Evolutionary conservation across 148 eudicot species (phyloP), one percentile per base, ranked within the genome.

Genomic region (Silene uniflora): DNA sequence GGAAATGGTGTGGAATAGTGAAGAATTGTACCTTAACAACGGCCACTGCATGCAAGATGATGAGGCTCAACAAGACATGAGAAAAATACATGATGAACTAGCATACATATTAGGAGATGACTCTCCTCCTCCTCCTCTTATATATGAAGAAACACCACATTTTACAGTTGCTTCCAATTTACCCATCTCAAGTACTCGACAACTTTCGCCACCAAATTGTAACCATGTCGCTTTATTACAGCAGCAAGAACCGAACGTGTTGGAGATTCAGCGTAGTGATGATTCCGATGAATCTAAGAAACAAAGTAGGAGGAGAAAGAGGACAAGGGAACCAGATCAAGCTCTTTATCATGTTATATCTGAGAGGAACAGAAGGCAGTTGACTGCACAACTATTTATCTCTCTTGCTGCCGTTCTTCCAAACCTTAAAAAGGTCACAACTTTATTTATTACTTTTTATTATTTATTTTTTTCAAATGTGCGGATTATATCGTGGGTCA

Each of bases 401-500:
- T 47, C 80, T 64, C 72, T 78, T 5, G 72, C 80, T 52, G 76
- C 80, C 21, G 16, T 77, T 11, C 70, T 77, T 63, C 80, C 80
- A 32, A 71, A 69, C 75, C 80, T 77, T 63, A 77, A 77, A n/a
- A 77, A 77, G 80, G 75, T 77, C 2, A 49, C 35, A 3, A 29
- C 18, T 65, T 3, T 27, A 27, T 27, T 27, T 27, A 27, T 27
- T 27, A 27, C 29, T 27, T 27, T 27, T 27, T 27, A 27, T 27
- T 27, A 1, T 27, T 27, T 27, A 27, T 27, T 27, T 27, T 27
- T 27, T n/a, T n/a, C n/a, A n/a, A n/a, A n/a, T n/a, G n/a, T n/a
- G n/a, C n/a, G n/a, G n/a, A n/a, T n/a, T n/a, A n/a, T n/a, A n/a
- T n/a, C n/a, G n/a, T n/a, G n/a, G n/a, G n/a, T n/a, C n/a, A n/a